Percentiles rank a stretch among this genome's conserved stretches.
phyloP scores from a whole-genome alignment of 2,329 filamentous ascomycete species.

The Leptosphaerulina australis region DNA sequence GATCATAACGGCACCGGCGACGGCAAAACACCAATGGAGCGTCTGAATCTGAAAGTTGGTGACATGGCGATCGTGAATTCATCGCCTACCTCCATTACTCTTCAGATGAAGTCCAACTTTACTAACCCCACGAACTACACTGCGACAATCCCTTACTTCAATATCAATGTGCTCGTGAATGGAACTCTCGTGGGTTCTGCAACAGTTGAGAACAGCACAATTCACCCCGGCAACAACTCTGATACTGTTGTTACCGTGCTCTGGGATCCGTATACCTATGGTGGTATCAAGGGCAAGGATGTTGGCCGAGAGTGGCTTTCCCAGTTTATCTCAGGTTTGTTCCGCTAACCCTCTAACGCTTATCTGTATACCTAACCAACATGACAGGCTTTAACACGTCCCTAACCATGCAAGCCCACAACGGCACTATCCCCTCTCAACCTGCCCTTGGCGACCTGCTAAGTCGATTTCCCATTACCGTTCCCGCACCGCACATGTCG shows the following conservation, averaged over 20 bases:
- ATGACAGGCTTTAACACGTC: slow-evolving; percentile 74
- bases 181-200: slow-evolving; percentile 77
- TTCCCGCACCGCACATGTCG: slow-evolving; percentile 71
- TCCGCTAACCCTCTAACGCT: not conserved
- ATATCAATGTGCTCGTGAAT: slow-evolving; percentile 76
- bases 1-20: slow-evolving; percentile 43
- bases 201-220: slow-evolving; percentile 65
- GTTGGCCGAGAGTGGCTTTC: slow-evolving; percentile 78
- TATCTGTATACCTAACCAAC: slow-evolving; percentile 4
- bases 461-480: slow-evolving; percentile 71
- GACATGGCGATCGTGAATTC: slow-evolving; percentile 76
- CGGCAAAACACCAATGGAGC: slow-evolving; percentile 54
- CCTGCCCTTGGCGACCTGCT: slow-evolving; percentile 75
- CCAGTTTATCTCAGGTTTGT: slow-evolving; percentile 77
- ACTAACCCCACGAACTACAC: slow-evolving; percentile 91
- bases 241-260: slow-evolving; percentile 69
- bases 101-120: slow-evolving; percentile 77
- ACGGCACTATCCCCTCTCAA: slow-evolving; percentile 72
- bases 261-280: slow-evolving; percentile 73
- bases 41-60: slow-evolving; percentile 68
- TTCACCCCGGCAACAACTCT: slow-evolving; percentile 74
- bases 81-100: slow-evolving; percentile 69
- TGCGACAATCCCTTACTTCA: slow-evolving; percentile 78
- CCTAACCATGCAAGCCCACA: slow-evolving; percentile 74
- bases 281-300: slow-evolving; percentile 65